Conservation (phyloP, 2,329 filamentous ascomycete species). For the Cyanodermella asteris region DNA sequence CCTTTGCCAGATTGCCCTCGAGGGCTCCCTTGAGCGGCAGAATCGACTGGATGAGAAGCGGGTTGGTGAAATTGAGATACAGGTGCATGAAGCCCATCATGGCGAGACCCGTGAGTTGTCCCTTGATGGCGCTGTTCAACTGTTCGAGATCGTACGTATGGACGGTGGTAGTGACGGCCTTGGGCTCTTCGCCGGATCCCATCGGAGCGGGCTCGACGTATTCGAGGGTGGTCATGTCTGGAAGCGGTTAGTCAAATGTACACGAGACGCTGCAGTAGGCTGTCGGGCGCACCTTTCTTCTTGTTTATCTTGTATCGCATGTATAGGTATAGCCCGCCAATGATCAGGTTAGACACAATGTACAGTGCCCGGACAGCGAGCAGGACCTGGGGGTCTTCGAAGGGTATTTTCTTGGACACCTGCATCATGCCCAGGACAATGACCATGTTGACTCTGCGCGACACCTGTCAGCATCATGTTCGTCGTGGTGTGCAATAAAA, state of each 20-base stretch:
- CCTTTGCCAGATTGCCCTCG: constrained; percentile 90
- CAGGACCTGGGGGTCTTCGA: constrained; percentile 62
- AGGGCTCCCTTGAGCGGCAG: constrained; percentile 90
- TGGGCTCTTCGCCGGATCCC: constrained; percentile 83
- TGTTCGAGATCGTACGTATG: constrained; percentile 84
- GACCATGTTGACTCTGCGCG: constrained; percentile 72
- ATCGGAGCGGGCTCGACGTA: constrained; percentile 92
- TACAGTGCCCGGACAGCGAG: constrained; percentile 43
- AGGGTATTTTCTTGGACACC: constrained; percentile 84
- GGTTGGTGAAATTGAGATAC: constrained; percentile 99
- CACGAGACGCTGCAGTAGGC: constrained; percentile 1
- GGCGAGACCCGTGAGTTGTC: constrained; percentile 81
- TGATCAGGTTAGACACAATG: constrained; percentile 57
- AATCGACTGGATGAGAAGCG: constrained; percentile 93
- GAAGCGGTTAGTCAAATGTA: constrained; percentile 1
- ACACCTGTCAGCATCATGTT: constrained; percentile 89
- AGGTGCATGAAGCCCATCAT: constrained; percentile 99
- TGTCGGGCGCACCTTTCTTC: constrained; percentile 61
- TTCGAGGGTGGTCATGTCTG: constrained; percentile 92
- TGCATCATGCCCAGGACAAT: constrained; percentile 98
- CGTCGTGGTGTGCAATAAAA: not conserved
- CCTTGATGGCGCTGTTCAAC: constrained; percentile 65
- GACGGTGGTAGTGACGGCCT: constrained; percentile 89
- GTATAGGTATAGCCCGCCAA: constrained; percentile 66
- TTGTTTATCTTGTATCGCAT: constrained; percentile 70